Percentiles rank a stretch among this genome's conserved stretches.
Conservation (phyloP, 345 rosid species). For the sweet orange (Citrus sinensis) region DVS_A1.0 CM039163.1:40284001-40284500, state of each 20-base stretch:
- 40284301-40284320: slow-evolving; percentile 23
- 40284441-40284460: slow-evolving; percentile 61
- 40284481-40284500: slow-evolving; percentile 37
- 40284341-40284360: slow-evolving; percentile 67
- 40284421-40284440: slow-evolving; percentile 55
- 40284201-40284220: not conserved
- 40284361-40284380: slow-evolving; percentile 48
- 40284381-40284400: slow-evolving; percentile 26
- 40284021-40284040: too few relatives aligned
- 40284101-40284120: too few relatives aligned
- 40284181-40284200: too few relatives aligned
- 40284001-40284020: too few relatives aligned
- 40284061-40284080: too few relatives aligned
- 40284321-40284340: slow-evolving; percentile 18
- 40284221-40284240: slow-evolving; percentile 46
- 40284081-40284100: too few relatives aligned
- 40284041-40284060: too few relatives aligned
- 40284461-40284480: slow-evolving; percentile 37
- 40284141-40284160: too few relatives aligned
- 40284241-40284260: slow-evolving; percentile 49
- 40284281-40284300: slow-evolving; percentile 48
- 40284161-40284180: too few relatives aligned
- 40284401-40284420: slow-evolving; percentile 60
- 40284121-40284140: too few relatives aligned
- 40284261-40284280: slow-evolving; percentile 38